Evolutionary conservation across 495 filamentous ascomycete genomes (phyloP), one percentile per base, ranked within the genome.

Genomic region (Daldinia caldariorum): DNA sequence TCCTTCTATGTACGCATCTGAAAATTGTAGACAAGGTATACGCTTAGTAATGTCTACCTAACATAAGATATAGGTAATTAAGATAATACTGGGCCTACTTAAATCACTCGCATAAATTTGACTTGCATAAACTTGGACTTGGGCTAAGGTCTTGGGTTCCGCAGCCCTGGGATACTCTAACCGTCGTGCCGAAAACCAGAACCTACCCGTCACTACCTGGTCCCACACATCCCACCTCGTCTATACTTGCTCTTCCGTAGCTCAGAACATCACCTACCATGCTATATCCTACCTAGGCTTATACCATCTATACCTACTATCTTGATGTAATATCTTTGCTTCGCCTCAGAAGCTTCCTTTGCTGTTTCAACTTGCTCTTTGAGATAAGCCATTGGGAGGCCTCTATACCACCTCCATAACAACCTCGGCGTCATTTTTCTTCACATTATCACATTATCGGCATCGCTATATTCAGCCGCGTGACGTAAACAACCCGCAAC

Each of bases 341-440:
- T 65, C 51, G 73, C 70, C 69, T 75, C 75, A 75, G 65, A 45
- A 63, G 61, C 59, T 58, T 35, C 34, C 3, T 63, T 58, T 61
- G 45, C 60, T 53, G 75, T 70, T 73, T 73, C 67, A 71, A 68
- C 57, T 32, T 29, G 12, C 58, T 61, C 49, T 57, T 69, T 50
- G 73, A 75, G 65, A 75, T 75, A 66, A 57, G 55, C 63, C 53
- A 29, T 34, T 55, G 58, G 72, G 67, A 74, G 61, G 61, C 66
- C 50, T 62, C 69, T 69, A 26, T 26, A 26, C 26, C 1, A 26
- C 26, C 26, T 26, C 26, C 26, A 31, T 35, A 31, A 31, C 62
- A 67, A 55, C 60, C 16, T 55, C 62, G 41, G 61, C 68, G 68
- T 72, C 63, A 70, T 63, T 69, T 61, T 64, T 69, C 65, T 64